phyloP scores from a whole-genome alignment of 148 eudicot genomes.

The Polygonum aviculare region DNA sequence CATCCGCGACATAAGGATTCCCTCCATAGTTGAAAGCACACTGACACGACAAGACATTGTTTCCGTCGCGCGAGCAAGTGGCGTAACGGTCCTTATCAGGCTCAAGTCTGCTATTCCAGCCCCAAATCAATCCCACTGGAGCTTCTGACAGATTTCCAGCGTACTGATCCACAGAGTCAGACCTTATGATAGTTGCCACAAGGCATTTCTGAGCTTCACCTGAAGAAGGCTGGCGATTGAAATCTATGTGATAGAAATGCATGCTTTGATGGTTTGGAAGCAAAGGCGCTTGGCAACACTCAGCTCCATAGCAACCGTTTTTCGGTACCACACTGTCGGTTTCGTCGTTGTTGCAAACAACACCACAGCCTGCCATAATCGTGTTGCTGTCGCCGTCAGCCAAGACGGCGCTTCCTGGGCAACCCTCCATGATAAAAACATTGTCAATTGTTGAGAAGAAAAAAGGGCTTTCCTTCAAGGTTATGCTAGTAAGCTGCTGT shows the following conservation, averaged over 20 bases:
- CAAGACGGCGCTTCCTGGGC: neutral
- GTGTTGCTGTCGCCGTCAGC: neutral
- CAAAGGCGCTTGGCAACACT: neutral
- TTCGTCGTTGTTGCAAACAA: neutral
- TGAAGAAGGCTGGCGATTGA: neutral
- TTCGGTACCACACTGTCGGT: neutral
- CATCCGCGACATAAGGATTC: neutral
- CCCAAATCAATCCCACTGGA: neutral
- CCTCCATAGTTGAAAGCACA: neutral
- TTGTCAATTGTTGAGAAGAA: neutral
- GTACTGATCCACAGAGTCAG: neutral
- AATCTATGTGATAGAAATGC: neutral
- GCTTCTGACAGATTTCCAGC: neutral
- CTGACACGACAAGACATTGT: neutral
- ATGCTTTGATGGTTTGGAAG: neutral
- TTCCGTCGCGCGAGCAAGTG: neutral
- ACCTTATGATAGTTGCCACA: neutral
- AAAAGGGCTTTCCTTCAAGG: neutral
- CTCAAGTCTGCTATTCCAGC: neutral
- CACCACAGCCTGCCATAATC: neutral
- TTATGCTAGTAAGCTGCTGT: neutral
- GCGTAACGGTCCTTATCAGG: neutral
- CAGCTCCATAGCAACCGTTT: neutral
- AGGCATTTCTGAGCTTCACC: neutral
- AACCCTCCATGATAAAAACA: constrained; percentile 1